Base-by-base conservation (phyloP, 176 grass and related monocot genomes). In the Lolium perenne region DNA sequence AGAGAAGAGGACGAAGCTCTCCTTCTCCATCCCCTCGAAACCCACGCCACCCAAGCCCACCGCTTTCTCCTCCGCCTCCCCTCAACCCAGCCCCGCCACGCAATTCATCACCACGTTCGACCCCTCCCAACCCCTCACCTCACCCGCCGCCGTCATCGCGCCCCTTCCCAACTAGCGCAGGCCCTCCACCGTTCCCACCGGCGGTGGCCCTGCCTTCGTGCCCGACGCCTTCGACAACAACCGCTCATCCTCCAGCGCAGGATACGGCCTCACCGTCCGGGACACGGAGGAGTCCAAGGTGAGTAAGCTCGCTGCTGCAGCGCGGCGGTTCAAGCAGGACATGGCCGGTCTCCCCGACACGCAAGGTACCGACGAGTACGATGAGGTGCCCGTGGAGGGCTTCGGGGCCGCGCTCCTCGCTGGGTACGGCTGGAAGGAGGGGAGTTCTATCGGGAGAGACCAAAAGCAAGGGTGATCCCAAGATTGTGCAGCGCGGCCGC, bases 21-120 rank as follows among this genome's bases (percentile, higher is more conserved):
- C 81, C 54, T 94, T 97, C 90, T 86, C 92, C 46, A 40, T 94
- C 56, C n/a, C 86, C 41, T 54, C 72, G 4, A 90, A 87, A 45
- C 20, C 82, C 73, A 71, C 48, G 63, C 74, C 77, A 32, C 45
- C 89, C 35, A 91, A 81, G 78, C 63, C 86, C 10, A 40, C 80
- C 22, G 10, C 83, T 0, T 51, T 60, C n/a, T 43, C 71, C 45
- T 45, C 46, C 46, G 46, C 46, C 12, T 74, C 49, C 10, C 49
- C 71, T 4, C 0, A 2, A 22, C 46, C 1, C 46, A 22, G 21
- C 46, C 46, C 46, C 21, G 46, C 22, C 12, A 21, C 71, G 6
- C 45, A 2, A 3, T 74, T 26, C 46, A 23, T 74, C 71, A 74
- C 71, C 0, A 12, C 23, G 46, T 74, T 74, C 22, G 71, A 74